Evolutionary conservation across 129 eudicot species (phyloP).

Genomic region (Flaveria bidentis): DNA sequence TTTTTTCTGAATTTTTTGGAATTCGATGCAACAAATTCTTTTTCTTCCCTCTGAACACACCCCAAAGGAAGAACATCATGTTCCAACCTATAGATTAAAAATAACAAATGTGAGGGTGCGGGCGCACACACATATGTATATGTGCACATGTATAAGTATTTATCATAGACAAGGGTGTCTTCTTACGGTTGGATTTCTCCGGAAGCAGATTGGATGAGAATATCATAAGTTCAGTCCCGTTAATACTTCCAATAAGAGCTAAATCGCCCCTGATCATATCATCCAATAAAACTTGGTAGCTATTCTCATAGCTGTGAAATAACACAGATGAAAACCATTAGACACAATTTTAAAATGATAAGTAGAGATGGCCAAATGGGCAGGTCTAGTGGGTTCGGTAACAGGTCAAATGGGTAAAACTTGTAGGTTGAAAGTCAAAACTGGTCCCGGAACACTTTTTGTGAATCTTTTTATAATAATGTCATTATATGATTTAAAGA

Average conservation of each 20-base stretch:
- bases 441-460: background rate
- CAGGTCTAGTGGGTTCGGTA: background rate
- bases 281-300: constrained; percentile 75
- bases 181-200: constrained; percentile 73
- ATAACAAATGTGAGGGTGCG: background rate
- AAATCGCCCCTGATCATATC: constrained; percentile 80
- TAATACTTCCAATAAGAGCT: constrained; percentile 75
- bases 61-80: constrained; percentile 76
- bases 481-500: background rate
- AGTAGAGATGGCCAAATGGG: background rate
- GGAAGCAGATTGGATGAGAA: constrained; percentile 89
- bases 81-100: constrained; percentile 70
- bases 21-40: constrained; percentile 38
- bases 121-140: background rate
- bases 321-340: constrained; percentile 2
- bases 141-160: constrained; percentile 10
- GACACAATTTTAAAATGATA: background rate
- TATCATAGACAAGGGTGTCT: constrained; percentile 1
- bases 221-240: constrained; percentile 84
- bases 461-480: background rate
- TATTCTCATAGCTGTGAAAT: constrained; percentile 67
- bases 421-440: background rate
- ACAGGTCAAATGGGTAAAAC: background rate
- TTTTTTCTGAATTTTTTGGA: constrained; percentile 34
- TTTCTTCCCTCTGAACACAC: constrained; percentile 78